Evolutionary conservation across 176 grass and related monocot genomes (phyloP), one percentile per base, ranked within the genome.

Genomic region (Cocos nucifera): DNA sequence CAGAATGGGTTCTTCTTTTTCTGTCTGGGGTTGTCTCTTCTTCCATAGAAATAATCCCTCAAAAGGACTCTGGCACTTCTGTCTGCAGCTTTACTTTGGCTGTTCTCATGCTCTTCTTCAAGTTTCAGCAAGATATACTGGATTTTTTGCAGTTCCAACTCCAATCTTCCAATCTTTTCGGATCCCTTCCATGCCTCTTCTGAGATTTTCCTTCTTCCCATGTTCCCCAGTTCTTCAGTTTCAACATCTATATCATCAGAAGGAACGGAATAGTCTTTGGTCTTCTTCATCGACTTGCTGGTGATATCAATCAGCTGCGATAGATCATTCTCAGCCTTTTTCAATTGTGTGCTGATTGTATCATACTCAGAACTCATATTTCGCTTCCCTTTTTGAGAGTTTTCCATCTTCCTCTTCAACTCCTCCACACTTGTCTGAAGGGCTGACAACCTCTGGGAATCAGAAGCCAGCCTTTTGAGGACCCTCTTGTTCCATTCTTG

Each of bases 1-100:
- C 88, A 98, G 69, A 98, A 82, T 0, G 71, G 82, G 4, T 15
- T 30, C 65, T 54, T 77, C 74, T 89, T 91, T 72, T 70, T 82
- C 9, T 54, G 64, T 5, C 75, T 51, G 4, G 65, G 75, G 61
- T 58, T 61, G 15, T 83, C 79, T 74, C 66, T 86, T 77, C 84
- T 86, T 19, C 94, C 88, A 48, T 98, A 86, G 25, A 98, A 66
- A 80, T 98, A 98, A 78, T 98, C 94, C 67, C 74, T 89, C 56
- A 98, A 51, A 72, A 79, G 76, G 29, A 98, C 85, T 18, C 88
- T 79, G 44, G 73, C 82, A 26, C 88, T 65, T 79, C 73, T 86
- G 10, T 98, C 88, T 0, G 69, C 64, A 20, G 69, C 62, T 59
- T 74, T 91, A 15, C 65, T 57, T 68, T 51, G 88, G 50, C 61